A percentile compares a stretch with the other conserved stretches of the same genome.
Conservation (phyloP, 257 asterid genomes). For the Rauvolfia tetraphylla region DNA sequence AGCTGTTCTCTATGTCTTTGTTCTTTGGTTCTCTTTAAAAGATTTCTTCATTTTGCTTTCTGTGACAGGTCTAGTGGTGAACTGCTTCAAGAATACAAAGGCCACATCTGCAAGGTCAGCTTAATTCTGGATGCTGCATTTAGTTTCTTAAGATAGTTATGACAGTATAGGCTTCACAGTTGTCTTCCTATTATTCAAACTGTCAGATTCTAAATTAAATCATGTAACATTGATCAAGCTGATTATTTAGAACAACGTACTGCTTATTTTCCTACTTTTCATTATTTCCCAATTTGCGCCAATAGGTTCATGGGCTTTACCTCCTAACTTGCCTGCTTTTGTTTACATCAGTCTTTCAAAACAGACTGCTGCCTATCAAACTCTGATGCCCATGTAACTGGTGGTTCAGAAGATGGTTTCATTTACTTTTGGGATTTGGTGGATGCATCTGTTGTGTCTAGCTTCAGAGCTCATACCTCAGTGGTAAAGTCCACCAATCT, state of each 20-base stretch:
- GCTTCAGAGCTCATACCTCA: constrained; percentile 78
- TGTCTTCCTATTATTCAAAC: neutral
- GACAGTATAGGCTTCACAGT: neutral
- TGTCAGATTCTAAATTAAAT: neutral
- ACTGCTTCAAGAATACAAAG: constrained; percentile 86
- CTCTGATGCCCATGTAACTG: constrained; percentile 82
- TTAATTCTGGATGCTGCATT: neutral
- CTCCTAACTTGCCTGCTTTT: neutral
- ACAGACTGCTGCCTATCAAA: constrained; percentile 94
- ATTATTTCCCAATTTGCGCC: neutral
- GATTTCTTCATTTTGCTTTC: constrained; percentile 5
- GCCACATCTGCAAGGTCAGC: constrained; percentile 92
- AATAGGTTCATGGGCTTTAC: neutral
- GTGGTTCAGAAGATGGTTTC: constrained; percentile 94
- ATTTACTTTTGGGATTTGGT: constrained; percentile 95
- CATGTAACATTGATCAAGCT: neutral
- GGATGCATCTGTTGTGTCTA: constrained; percentile 67
- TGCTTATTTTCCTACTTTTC: neutral
- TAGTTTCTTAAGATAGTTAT: constrained; percentile 3
- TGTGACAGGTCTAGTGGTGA: constrained; percentile 71
- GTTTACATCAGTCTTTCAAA: constrained; percentile 62
- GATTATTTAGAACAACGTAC: neutral
- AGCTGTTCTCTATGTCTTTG: neutral
- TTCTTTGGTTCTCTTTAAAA: neutral
- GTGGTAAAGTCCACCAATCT: constrained; percentile 53